Conservation (phyloP, 208 protist species). For the Crithidia thermophila region DNA sequence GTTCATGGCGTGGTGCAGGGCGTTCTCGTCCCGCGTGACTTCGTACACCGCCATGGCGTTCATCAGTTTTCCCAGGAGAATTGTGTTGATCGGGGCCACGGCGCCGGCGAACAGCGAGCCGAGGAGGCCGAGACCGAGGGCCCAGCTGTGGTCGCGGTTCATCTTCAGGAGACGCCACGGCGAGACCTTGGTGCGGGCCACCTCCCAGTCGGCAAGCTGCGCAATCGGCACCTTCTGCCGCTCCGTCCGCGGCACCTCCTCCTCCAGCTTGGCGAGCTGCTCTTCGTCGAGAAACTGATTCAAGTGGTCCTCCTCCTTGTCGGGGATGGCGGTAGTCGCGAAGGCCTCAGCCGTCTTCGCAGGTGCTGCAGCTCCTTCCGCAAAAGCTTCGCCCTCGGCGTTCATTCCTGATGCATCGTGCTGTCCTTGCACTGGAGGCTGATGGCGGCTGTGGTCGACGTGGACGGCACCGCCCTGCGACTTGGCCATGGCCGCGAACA, state of each 20-base stretch:
- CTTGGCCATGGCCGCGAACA: constrained; percentile 74
- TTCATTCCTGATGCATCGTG: too few species aligned
- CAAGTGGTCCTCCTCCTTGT: constrained; percentile 14
- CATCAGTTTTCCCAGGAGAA: constrained; percentile 60
- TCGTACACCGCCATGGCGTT: constrained; percentile 38
- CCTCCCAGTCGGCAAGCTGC: constrained; percentile 63
- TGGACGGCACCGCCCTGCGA: constrained; percentile 39
- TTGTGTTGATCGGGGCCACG: constrained; percentile 36
- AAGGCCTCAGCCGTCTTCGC: not conserved
- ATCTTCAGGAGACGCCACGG: constrained; percentile 50
- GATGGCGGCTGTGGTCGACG: not conserved
- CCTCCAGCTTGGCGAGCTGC: constrained; percentile 44
- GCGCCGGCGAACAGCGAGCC: constrained; percentile 54
- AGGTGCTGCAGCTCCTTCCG: not conserved
- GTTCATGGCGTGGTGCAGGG: constrained; percentile 42
- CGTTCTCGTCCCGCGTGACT: constrained; percentile 27
- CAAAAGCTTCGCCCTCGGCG: too few species aligned
- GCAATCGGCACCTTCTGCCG: constrained; percentile 62
- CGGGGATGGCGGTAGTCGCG: too few species aligned
- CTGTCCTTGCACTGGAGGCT: not conserved
- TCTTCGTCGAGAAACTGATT: constrained; percentile 52
- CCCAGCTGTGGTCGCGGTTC: constrained; percentile 37
- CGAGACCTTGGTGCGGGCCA: constrained; percentile 38
- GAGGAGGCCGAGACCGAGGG: constrained; percentile 49
- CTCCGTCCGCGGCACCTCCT: constrained; percentile 52